Conservation (phyloP, 2,329 filamentous ascomycete genomes). For the Fusarium sterilihyphosum region DNA sequence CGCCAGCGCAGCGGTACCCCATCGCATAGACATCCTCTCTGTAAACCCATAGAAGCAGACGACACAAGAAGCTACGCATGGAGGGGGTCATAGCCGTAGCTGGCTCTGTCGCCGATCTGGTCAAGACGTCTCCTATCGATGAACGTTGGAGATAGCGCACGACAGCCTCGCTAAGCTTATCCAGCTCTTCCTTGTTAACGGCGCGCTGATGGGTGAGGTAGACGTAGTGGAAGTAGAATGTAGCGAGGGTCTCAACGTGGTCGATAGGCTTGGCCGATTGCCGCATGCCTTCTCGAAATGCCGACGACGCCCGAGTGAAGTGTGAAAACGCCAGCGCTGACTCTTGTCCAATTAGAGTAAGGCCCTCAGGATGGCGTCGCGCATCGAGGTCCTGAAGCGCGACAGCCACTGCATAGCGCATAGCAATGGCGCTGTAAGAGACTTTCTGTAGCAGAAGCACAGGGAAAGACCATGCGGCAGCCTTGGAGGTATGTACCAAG, state of each 20-base stretch:
- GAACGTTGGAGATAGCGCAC: not conserved
- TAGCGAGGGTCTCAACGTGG: not conserved
- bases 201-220: not conserved
- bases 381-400: not conserved
- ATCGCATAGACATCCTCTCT: not conserved
- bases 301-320: not conserved
- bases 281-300: not conserved
- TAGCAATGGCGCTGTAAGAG: not conserved
- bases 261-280: not conserved
- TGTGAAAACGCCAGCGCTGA: not conserved
- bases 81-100: not conserved
- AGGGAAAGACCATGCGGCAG: not conserved
- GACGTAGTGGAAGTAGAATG: not conserved
- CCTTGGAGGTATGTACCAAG: not conserved
- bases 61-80: not conserved
- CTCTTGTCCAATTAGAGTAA: not conserved
- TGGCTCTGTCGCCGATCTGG: not conserved
- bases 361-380: not conserved
- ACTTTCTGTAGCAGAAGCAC: not conserved
- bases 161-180: not conserved
- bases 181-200: not conserved
- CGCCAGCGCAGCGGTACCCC: not conserved
- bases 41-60: not conserved
- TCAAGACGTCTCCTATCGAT: not conserved
- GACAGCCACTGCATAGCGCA: not conserved